Evolutionary conservation across 495 filamentous ascomycete species (phyloP).

Genomic region (Penicillium arizonense): DNA sequence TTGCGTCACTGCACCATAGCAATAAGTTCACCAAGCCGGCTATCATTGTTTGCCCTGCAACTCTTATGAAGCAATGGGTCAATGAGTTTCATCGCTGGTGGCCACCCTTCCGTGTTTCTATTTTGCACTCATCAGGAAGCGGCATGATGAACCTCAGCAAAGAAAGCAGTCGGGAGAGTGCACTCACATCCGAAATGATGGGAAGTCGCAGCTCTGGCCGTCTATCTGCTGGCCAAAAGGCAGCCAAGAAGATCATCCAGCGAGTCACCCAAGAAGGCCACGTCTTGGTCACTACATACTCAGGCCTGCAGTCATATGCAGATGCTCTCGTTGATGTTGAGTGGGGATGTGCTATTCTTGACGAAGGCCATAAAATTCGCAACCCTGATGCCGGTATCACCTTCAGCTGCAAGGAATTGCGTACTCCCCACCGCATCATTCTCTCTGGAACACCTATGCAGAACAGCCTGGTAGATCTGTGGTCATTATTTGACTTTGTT

Average conservation of each 20-base stretch:
- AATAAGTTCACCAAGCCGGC: conserved; percentile 77
- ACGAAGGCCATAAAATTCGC: conserved; percentile 96
- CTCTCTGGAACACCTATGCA: conserved; percentile 96
- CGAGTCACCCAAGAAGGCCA: conserved; percentile 84
- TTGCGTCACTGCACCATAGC: conserved; percentile 89
- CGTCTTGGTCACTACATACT: conserved; percentile 92
- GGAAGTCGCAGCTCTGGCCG: conserved; percentile 29
- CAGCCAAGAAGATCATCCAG: conserved; percentile 75
- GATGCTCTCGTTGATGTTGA: conserved; percentile 73
- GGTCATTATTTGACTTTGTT: conserved; percentile 96
- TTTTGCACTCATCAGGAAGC: conserved; percentile 90
- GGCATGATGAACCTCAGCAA: conserved; percentile 83
- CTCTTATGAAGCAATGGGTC: conserved; percentile 94
- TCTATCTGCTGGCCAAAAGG: conserved; percentile 52
- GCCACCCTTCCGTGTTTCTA: conserved; percentile 91
- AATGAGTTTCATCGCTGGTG: conserved; percentile 98
- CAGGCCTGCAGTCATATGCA: conserved; percentile 84
- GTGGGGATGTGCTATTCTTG: conserved; percentile 92
- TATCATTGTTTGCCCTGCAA: conserved; percentile 88
- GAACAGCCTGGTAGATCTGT: conserved; percentile 94
- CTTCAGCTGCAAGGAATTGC: conserved; percentile 86
- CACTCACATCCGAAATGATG: conserved; percentile 44
- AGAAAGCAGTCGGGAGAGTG: conserved; percentile 71
- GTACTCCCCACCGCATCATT: conserved; percentile 85
- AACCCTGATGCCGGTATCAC: conserved; percentile 93